Percentiles rank a stretch among this genome's conserved stretches.
These are phyloP conservation scores for Saccharomyces hybrid DNA, from an alignment of 1,139 yeast species.

Conservation along the genomic window DNA sequence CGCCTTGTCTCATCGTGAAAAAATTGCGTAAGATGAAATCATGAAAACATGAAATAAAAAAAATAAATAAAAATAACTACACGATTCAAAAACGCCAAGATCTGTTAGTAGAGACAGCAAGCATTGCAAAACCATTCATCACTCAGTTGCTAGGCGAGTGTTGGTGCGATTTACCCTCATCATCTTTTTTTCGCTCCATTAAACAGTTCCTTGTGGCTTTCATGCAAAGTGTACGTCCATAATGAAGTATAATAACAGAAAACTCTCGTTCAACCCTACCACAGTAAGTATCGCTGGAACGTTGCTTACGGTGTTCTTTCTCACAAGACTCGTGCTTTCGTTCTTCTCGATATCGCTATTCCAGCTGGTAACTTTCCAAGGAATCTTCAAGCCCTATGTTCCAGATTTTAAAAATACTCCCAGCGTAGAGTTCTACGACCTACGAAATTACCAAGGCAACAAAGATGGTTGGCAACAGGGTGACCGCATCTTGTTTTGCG, in stretches of 20 bases:
- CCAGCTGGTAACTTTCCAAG: not conserved
- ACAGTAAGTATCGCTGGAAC: constrained; percentile 5
- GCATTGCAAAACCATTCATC: not conserved
- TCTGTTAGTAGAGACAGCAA: not conserved
- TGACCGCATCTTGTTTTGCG: constrained; percentile 54
- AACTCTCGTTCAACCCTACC: not conserved
- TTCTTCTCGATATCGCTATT: not conserved
- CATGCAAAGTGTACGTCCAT: not conserved
- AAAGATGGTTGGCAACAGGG: constrained; percentile 50
- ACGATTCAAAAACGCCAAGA: not conserved
- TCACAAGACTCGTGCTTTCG: constrained; percentile 2
- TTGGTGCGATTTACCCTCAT: not conserved
- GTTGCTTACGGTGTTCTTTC: constrained; percentile 4
- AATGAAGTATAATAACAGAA: constrained; percentile 2
- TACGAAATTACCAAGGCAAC: constrained; percentile 43
- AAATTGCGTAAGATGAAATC: not conserved
- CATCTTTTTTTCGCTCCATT: not conserved
- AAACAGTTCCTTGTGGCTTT: not conserved
- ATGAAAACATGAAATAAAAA: not conserved
- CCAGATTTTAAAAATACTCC: constrained; percentile 33
- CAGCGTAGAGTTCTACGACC: constrained; percentile 45
- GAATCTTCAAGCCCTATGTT: constrained; percentile 18
- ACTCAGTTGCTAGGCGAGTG: not conserved
- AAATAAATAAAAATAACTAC: not conserved
- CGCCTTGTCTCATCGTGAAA: not conserved